Conservation (phyloP, 2,329 filamentous ascomycete species). For the Paecilomyces variotii region DNA sequence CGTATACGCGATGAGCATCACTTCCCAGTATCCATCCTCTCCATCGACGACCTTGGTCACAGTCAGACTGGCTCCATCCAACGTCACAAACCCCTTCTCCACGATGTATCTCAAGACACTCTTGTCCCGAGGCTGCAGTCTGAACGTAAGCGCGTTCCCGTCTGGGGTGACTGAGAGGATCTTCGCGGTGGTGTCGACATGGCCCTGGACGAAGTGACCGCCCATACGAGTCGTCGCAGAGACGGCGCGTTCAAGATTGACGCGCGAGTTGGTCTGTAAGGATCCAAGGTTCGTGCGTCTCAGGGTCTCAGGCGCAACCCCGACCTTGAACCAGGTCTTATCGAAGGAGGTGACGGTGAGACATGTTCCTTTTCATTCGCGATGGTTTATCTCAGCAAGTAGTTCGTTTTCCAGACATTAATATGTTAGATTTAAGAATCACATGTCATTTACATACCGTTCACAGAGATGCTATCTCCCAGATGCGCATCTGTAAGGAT, state of each 20-base stretch:
- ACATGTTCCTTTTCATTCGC: constrained; percentile 56
- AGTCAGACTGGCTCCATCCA: constrained; percentile 92
- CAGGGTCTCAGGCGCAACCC: constrained; percentile 90
- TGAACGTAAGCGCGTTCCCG: constrained; percentile 82
- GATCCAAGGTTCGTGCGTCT: constrained; percentile 89
- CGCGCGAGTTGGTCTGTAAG: constrained; percentile 56
- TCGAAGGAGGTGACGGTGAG: constrained; percentile 77
- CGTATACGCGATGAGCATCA: constrained; percentile 96
- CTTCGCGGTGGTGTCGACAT: constrained; percentile 82
- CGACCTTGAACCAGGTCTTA: constrained; percentile 68
- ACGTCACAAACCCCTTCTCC: constrained; percentile 89
- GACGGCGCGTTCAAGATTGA: constrained; percentile 93
- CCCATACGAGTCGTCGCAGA: constrained; percentile 91
- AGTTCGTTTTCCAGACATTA: neutral
- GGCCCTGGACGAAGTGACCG: constrained; percentile 95
- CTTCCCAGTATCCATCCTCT: constrained; percentile 77
- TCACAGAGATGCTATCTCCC: constrained; percentile 90
- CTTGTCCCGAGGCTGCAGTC: constrained; percentile 63
- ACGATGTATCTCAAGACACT: constrained; percentile 78
- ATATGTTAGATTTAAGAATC: neutral
- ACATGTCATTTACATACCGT: constrained; percentile 47
- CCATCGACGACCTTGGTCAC: constrained; percentile 77
- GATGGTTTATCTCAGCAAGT: neutral
- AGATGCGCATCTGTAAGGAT: constrained; percentile 77
- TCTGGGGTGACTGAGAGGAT: constrained; percentile 68